Evolutionary conservation across 2,329 filamentous ascomycete genomes (phyloP), one percentile per base, ranked within the genome.

Genomic region (Hymenoscyphus occultus): DNA sequence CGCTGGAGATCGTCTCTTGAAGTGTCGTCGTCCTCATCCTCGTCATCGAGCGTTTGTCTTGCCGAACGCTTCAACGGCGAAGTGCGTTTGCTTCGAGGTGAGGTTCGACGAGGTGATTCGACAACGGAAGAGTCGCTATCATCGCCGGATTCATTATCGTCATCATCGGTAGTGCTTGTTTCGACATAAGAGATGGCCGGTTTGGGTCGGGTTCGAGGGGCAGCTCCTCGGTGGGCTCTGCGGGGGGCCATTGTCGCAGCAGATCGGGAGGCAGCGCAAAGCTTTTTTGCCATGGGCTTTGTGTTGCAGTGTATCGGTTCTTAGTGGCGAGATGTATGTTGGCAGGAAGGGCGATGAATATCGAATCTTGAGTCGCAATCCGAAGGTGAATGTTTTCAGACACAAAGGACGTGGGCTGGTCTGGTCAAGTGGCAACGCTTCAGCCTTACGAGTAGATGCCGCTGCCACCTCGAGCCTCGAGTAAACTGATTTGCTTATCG

Each of bases 121-220:
- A 28, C 19, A 7, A 54, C 48, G n/a, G 48, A 54, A 5, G 48
- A 54, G 13, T 54, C 48, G 48, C 48, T 54, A 13, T 12, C 40
- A 60, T 60, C 19, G 39, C 19, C 31, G 19, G 28, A 35, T 51
- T 45, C 61, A 45, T 28, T 28, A 28, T 35, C 61, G n/a, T 62
- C 60, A 16, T 51, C 45, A 13, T 57, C 60, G 51, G 48, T 56
- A 32, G 69, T 65, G 22, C 68, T 66, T 10, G 65, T 59, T 60
- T 74, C 73, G 28, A 70, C 68, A 59, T 74, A 74, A 7, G 71
- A 73, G n/a, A 74, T 65, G 7, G 61, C 14, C 6, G 69, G 65
- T 64, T 70, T 73, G 1, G 66, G 22, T 64, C 73, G 67, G n/a
- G 68, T 71, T n/a, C 67, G 45, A 54, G 45, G 60, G 56, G 60